Evolutionary conservation across 1,284 basidiomycete species (phyloP), one percentile per base, ranked within the genome.

Genomic region (Trichosporon sp.): DNA sequence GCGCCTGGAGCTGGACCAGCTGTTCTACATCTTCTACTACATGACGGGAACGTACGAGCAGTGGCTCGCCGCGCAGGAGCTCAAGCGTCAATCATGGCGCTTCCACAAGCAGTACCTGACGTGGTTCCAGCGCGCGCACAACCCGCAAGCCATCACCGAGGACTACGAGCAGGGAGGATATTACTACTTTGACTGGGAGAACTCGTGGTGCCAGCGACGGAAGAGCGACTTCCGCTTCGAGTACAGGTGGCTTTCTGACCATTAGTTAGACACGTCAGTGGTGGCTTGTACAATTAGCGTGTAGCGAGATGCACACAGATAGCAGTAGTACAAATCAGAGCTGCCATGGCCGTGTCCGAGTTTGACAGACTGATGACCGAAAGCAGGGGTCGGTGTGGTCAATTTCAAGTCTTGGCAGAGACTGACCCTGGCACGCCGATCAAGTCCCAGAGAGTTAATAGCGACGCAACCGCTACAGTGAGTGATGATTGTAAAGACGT

Each of bases 21-120:
- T 99, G 21, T 99, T 99, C 82, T 99, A 95, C 83, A 91, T 99
- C 77, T 99, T 99, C 82, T 99, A 99, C 83, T 99, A 93, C 82
- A 87, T 92, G 67, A 92, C 94, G 23, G 92, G 94, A 64, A 95
- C 94, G 72, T 98, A 97, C 82, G 93, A 95, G 80, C 95, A 97
- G 91, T 97, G 90, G 81, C 87, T 98, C 58, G 95, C 96, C 1
- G 96, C 96, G 7, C 92, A 92, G 76, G 96, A 99, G 81, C 84
- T 99, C 68, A 99, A 99, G 82, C 87, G 91, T 66, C 95, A 98
- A 80, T 95, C 92, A 63, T 99, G 96, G 96, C 88, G 96, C 62
- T 99, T 99, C 85, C 96, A 99, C 80, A 92, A 97, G 71, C 98
- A 99, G 82, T 99, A 98, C 80, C 82, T 99, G 67, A 99, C 96